Conservation (phyloP, 1,284 basidiomycete species). For the Rhodotorula sp. region DNA sequence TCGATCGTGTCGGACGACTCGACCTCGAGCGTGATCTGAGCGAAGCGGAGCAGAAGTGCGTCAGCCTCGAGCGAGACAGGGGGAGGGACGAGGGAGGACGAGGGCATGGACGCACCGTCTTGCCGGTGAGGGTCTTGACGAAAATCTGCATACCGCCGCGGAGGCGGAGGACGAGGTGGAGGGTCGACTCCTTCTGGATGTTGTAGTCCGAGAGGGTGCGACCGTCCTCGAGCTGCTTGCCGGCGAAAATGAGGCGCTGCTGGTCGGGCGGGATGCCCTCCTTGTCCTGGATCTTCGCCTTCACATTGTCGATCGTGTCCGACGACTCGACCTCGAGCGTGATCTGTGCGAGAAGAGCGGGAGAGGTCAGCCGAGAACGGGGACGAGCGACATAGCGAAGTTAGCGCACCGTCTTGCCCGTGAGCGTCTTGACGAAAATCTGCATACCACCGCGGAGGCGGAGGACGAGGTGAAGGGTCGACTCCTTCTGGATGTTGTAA, state of each 20-base stretch:
- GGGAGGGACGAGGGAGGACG: background rate
- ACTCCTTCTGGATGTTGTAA: slow-evolving; percentile 52
- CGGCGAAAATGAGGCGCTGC: slow-evolving; percentile 87
- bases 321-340: slow-evolving; percentile 61
- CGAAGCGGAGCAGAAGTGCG: background rate
- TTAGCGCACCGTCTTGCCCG: background rate
- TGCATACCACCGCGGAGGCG: slow-evolving; percentile 74
- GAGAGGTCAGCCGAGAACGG: background rate
- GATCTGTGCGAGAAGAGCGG: slow-evolving; percentile 48
- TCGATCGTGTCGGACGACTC: slow-evolving; percentile 80
- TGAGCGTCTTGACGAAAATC: slow-evolving; percentile 57
- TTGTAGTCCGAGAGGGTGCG: slow-evolving; percentile 93
- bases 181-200: slow-evolving; percentile 98
- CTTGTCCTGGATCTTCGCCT: slow-evolving; percentile 53
- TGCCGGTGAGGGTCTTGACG: slow-evolving; percentile 62
- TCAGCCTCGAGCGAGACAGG: background rate
- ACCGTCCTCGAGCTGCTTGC: slow-evolving; percentile 95
- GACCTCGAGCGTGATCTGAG: slow-evolving; percentile 79
- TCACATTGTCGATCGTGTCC: slow-evolving; percentile 62
- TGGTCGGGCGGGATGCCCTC: slow-evolving; percentile 72
- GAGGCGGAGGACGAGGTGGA: slow-evolving; percentile 95
- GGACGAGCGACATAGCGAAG: background rate
- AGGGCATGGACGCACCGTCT: no score
- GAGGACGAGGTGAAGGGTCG: slow-evolving; percentile 83
- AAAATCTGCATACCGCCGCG: slow-evolving; percentile 96